phyloP scores from a whole-genome alignment of 208 protist genomes.

The Herpetomonas tarakana region DNA sequence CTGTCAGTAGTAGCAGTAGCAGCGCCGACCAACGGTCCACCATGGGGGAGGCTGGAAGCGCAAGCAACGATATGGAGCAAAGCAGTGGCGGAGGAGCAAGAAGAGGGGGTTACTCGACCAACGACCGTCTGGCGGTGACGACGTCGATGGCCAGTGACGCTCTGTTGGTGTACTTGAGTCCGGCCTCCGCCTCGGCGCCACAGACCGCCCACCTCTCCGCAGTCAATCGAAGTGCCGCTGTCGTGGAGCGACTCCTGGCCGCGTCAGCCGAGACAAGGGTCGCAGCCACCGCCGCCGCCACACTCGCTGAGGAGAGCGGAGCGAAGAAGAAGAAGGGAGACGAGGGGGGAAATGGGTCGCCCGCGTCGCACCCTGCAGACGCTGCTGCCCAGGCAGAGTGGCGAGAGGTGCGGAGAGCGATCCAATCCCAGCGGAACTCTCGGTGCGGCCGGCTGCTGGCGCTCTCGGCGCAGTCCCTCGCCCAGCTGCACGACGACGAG shows the following conservation, averaged over 20 bases:
- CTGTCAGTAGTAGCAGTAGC: slow-evolving; percentile 4
- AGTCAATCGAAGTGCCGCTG: neutral
- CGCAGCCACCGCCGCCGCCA: too few species aligned
- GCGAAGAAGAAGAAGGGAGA: too few species aligned
- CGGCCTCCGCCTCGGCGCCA: slow-evolving; percentile 3
- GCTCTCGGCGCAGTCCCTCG: neutral
- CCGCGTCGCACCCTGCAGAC: too few species aligned
- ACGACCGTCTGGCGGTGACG: slow-evolving; percentile 9
- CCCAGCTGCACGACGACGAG: neutral
- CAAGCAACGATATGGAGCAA: too few species aligned
- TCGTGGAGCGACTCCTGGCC: neutral
- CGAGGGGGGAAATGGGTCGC: too few species aligned
- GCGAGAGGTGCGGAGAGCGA: neutral
- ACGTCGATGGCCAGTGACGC: slow-evolving; percentile 19
- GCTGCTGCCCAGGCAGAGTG: too few species aligned
- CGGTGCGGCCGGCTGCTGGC: neutral
- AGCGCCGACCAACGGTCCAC: slow-evolving; percentile 1
- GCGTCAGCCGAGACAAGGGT: too few species aligned
- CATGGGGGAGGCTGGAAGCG: too few species aligned
- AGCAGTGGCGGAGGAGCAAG: too few species aligned
- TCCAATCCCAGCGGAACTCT: neutral
- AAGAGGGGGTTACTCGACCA: too few species aligned
- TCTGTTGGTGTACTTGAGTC: neutral
- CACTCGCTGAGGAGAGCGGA: too few species aligned
- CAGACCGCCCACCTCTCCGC: neutral